Base-by-base conservation (phyloP, 805 yeast genomes). In the Phaffomyces opuntiae region DNA sequence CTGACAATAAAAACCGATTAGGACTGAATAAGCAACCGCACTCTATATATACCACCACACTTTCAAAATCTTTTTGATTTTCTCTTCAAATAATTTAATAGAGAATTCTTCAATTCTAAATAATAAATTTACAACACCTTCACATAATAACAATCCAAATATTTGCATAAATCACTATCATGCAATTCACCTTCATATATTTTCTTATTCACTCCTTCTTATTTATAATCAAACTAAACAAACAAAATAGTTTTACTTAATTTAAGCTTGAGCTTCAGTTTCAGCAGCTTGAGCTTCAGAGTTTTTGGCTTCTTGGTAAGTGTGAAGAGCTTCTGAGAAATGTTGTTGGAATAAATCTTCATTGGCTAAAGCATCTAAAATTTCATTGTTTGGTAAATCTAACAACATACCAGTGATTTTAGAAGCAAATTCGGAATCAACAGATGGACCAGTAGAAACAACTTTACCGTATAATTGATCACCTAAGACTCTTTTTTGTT, bases 351-450 rank as follows among this genome's bases (percentile, higher is more conserved):
- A 87, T 58, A 84, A 78, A 60, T 81, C 89, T 54, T 88, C 96
- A 67, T 90, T 93, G 64, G 87, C 95, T 68, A 88, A 80, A 67
- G 91, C 77, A 51, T 85, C 84, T 63, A 90, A 72, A 60, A 93
- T 86, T 73, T 91, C 96, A 62, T 80, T 80, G 71, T 86, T 87
- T 65, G 89, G 95, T 81, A 91, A 81, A 66, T 90, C 96, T 65
- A 93, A 80, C 75, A 93, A 81, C 98, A 93, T 93, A 75, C 98
- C 97, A 56, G 99, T 93, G 67, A 93, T 87, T 77, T 90, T 91
- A 74, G 96, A 96, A 57, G 97, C 97, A 63, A 96, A 88, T 72
- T 89, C 96, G 49, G 84, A 85, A 64, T 89, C 95, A 60, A 81
- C 81, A 61, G 90, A 87, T 73, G 85, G 85, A 63, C 87, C 89